Evolutionary conservation across 441 rosid species (phyloP), one percentile per base, ranked within the genome.

Genomic region (Erodium texanum): DNA sequence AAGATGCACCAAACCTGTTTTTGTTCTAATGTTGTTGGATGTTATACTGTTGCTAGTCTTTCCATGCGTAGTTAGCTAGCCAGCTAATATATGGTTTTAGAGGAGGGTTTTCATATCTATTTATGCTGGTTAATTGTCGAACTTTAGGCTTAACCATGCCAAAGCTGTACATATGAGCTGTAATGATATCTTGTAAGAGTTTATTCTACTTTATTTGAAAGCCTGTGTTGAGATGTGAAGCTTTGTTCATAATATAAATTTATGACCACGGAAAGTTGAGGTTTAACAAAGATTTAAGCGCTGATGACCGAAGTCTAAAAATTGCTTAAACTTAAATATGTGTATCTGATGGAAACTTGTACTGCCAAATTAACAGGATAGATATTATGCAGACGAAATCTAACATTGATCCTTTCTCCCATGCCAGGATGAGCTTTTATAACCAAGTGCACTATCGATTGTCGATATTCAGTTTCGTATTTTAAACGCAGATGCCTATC

Each of bases 121-220:
- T 24, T 64, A 23, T 36, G 68, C 70, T 66, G 69, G 34, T 20
- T 66, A 48, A 2, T 41, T 41, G 29, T 61, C 24, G 41, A 64
- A 67, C 48, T 24, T 65, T 77, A 62, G 73, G 68, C 54, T 67
- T 56, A 45, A 73, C 61, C 66, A 19, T 77, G 63, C 14, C 71
- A 38, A 50, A 38, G 56, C 68, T 82, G 80, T 82, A 78, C 69
- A 19, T 45, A 32, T 64, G 68, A 64, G 27, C 71, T 82, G 76
- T 79, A 80, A 66, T 34, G 62, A 58, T 61, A 74, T 27, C 67
- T 73, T 74, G 68, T 79, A 72, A 66, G 43, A 69, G 63, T 20
- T 64, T 52, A 59, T 70, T 73, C 67, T 63, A 58, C 62, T 61
- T 67, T 27, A 71, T 66, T 38, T 69, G 71, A 72, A 68, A 67